Base-by-base conservation (phyloP, 768 basidiomycete genomes). In the Serendipita vermifera region DNA sequence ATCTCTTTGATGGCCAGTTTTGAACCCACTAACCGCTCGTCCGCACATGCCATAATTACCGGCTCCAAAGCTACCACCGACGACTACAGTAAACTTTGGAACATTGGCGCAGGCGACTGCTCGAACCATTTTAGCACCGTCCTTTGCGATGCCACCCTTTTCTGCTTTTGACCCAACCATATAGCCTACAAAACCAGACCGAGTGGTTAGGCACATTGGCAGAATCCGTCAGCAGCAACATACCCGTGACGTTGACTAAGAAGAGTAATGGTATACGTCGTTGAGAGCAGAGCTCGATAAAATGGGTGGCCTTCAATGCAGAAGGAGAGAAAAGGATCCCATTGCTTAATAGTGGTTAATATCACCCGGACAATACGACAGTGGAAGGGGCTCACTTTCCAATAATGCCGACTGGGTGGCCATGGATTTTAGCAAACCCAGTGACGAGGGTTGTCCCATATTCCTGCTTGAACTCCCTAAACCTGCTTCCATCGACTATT, bases 111-210 rank as follows among this genome's bases (percentile, higher is more conserved):
- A 90, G 3, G 90, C 89, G 15, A 93, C 90, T 4, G 90, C 89
- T 39, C 92, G 82, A 62, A 97, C 92, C 88, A 97, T 93, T 75
- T 96, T 96, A 5, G 92, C 92, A 35, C 87, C 87, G 64, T 96
- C 90, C 70, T 93, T 93, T 3, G 91, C 91, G 61, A 97, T 97
- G 0, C 92, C 92, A 2, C 89, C 91, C 62, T 78, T 79, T 70
- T 97, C 92, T 17, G 93, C 93, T 61, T 92, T 93, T 3, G 87
- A 91, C 3, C 92, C 92, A 3, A 97, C 92, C 92, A 96, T 97
- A 64, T 96, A 97, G 11, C 87, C 76, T 83, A 73, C 38, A 22
- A 24, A 40, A 27, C 5, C 11, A 33, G n/a, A 9, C 22, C 20
- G 24, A 22, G 14, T n/a, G 31, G 46, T 22, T 33, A 35, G n/a